Evolutionary conservation across 768 basidiomycete species (phyloP).

Genomic region (Termitomyces heimii): DNA sequence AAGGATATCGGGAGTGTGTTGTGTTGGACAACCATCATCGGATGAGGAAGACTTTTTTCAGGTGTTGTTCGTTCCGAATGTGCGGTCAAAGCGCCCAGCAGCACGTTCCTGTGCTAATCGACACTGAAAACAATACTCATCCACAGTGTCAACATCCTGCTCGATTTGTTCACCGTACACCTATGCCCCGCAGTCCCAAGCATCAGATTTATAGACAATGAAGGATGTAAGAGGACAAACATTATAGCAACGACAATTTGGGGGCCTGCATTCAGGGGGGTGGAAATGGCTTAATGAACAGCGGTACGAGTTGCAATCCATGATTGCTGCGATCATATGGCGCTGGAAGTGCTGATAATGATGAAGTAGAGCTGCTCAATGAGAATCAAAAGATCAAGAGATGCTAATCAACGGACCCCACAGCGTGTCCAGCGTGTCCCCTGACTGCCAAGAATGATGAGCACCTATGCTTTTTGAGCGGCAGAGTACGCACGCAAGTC

Average conservation of each 20-base stretch:
- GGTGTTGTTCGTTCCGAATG: conserved; percentile 9
- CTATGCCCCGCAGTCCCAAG: conserved; percentile 24
- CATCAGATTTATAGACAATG: neutral
- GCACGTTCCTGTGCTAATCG: conserved; percentile 46
- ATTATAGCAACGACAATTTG: conserved; percentile 51
- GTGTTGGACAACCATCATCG: neutral
- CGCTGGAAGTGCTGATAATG: conserved; percentile 68
- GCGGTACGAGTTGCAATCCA: conserved; percentile 61
- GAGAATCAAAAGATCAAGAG: neutral
- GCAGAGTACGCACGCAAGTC: conserved; percentile 57
- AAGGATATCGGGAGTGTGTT: neutral
- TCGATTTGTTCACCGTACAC: conserved; percentile 66
- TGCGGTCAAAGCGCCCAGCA: conserved; percentile 16
- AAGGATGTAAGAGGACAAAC: conserved; percentile 29
- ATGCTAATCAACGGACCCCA: conserved; percentile 37
- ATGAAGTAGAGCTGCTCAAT: neutral
- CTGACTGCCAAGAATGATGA: conserved; percentile 37
- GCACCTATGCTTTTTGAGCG: conserved; percentile 10
- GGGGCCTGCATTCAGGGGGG: conserved; percentile 46
- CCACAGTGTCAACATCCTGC: conserved; percentile 60
- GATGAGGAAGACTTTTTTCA: neutral
- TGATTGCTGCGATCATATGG: conserved; percentile 64
- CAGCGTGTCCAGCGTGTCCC: conserved; percentile 73
- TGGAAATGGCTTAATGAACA: conserved; percentile 66
- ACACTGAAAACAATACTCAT: conserved; percentile 69